phyloP scores from a whole-genome alignment of 768 basidiomycete species.

The Termitomyces titanicus region DNA sequence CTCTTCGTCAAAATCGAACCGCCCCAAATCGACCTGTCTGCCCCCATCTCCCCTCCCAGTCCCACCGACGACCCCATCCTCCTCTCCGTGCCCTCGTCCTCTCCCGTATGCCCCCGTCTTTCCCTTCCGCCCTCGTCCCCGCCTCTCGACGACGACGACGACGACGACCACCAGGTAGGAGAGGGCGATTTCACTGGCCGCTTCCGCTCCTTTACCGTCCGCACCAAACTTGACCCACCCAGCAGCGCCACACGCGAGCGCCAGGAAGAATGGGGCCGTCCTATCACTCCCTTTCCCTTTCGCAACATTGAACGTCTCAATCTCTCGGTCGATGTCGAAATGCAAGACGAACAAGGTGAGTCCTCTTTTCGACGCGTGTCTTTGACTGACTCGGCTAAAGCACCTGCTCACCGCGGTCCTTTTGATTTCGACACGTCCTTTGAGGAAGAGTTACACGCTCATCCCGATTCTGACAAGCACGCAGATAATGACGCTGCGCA shows the following conservation, averaged over 20 bases:
- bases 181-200: slow-evolving; percentile 68
- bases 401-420: not conserved
- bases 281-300: slow-evolving; percentile 63
- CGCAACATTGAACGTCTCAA: slow-evolving; percentile 17
- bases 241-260: slow-evolving; percentile 48
- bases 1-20: slow-evolving; percentile 56
- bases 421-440: slow-evolving; percentile 14
- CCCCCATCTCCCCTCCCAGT: slow-evolving; percentile 63
- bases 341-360: slow-evolving; percentile 17
- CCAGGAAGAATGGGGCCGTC: slow-evolving; percentile 63
- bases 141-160: slow-evolving; percentile 31
- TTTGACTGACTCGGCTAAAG: slow-evolving; percentile 12
- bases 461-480: too few relatives aligned
- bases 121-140: slow-evolving; percentile 10
- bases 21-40: slow-evolving; percentile 56
- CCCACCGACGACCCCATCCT: slow-evolving; percentile 76
- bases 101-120: slow-evolving; percentile 14
- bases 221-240: slow-evolving; percentile 64
- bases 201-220: slow-evolving; percentile 52
- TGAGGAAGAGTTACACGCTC: too few relatives aligned
- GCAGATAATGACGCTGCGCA: too few relatives aligned
- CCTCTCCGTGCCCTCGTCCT: slow-evolving; percentile 41
- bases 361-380: not conserved
- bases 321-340: slow-evolving; percentile 5
- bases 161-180: slow-evolving; percentile 29